phyloP scores from a whole-genome alignment of 2,329 filamentous ascomycete genomes.

The Graphilbum ipis-grandicollis region DNA sequence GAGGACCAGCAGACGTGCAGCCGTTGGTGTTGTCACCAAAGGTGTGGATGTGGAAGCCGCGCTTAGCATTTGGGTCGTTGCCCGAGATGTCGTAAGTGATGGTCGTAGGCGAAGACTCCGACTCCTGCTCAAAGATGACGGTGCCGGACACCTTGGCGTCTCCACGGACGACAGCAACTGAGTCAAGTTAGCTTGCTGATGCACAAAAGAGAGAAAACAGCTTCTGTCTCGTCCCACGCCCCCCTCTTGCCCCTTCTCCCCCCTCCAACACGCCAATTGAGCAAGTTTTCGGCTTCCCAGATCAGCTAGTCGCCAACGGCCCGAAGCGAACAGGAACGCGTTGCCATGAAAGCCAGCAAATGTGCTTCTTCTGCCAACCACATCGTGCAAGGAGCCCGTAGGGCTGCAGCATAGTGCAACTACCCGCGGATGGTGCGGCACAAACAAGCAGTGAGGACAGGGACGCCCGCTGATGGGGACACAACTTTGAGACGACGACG shows the following conservation, averaged over 20 bases:
- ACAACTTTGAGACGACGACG: neutral
- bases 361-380: too few species aligned
- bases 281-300: too few species aligned
- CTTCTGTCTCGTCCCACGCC: too few species aligned
- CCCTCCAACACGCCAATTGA: too few species aligned
- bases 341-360: too few species aligned
- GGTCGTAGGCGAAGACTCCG: constrained; percentile 66
- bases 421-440: too few species aligned
- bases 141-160: constrained; percentile 91
- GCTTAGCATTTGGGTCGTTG: constrained; percentile 87
- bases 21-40: constrained; percentile 99
- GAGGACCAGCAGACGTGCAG: constrained; percentile 93
- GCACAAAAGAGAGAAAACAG: too few species aligned
- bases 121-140: constrained; percentile 85
- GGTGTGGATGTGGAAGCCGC: constrained; percentile 96
- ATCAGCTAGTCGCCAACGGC: too few species aligned
- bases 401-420: too few species aligned
- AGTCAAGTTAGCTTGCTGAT: neutral
- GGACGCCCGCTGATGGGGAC: neutral
- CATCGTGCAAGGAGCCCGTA: too few species aligned
- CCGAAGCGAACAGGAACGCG: too few species aligned
- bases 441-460: neutral
- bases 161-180: constrained; percentile 93
- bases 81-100: constrained; percentile 86
- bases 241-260: too few species aligned